Evolutionary conservation across 2,329 filamentous ascomycete genomes (phyloP), one percentile per base, ranked within the genome.

Genomic region (Beauveria pseudobassiana): DNA sequence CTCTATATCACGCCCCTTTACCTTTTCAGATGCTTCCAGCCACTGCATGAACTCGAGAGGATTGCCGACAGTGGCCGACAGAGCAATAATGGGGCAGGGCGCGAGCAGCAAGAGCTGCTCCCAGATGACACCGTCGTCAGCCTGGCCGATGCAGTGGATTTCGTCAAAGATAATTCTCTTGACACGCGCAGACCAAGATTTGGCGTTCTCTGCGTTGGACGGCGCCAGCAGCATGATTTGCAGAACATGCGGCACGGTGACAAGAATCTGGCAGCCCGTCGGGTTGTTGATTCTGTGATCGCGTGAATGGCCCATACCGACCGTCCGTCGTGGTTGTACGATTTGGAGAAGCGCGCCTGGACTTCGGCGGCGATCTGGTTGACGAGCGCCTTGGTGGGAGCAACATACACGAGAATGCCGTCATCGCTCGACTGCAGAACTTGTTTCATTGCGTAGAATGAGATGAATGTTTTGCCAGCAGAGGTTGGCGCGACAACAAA

Each of bases 351-450:
- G 5, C 88, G 82, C 5, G 85, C 89, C 70, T 91, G 85, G 18
- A 93, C 80, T 73, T 93, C 89, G 1, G 89, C 89, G 1, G 88
- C 89, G 65, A 93, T 92, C 71, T 93, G 90, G 69, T 93, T 93
- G 63, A 93, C 89, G 12, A 93, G 77, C 3, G 90, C 89, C 69
- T 93, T 93, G 0, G 89, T 93, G 0, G 90, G 90, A 0, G 89
- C 90, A 6, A 93, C 87, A 66, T 93, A 93, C 0, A 93, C 87
- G 7, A 93, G 74, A 3, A 93, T 81, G 3, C 84, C 86, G 54
- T 91, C 84, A 63, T 93, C 83, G 64, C 83, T 84, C 4, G 81
- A 80, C 68, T 88, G 80, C 10, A 93, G 76, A 1, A 92, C 77
- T 69, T 90, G 86, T 68, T 89, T 87, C 87, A 93, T 93, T 1